phyloP scores from a whole-genome alignment of 1,139 yeast genomes.

The Dujonia santamariae region DNA sequence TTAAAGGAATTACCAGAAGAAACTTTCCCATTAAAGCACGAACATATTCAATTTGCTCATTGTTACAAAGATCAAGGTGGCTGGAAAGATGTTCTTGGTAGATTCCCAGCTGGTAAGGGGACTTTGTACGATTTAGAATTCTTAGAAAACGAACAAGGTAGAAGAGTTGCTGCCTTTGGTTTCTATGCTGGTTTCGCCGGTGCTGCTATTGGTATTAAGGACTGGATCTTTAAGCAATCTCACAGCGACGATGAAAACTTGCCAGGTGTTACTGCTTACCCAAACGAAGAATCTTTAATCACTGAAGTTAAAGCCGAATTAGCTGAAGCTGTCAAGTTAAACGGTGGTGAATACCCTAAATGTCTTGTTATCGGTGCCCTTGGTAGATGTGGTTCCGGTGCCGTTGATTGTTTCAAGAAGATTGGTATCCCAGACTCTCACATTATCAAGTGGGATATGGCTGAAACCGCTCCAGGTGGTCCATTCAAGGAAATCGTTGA shows the following conservation, averaged over 20 bases:
- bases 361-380: slow-evolving; percentile 93
- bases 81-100: slow-evolving; percentile 84
- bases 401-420: slow-evolving; percentile 75
- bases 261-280: slow-evolving; percentile 78
- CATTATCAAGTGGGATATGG: slow-evolving; percentile 92
- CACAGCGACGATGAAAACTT: slow-evolving; percentile 61
- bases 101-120: slow-evolving; percentile 93
- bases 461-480: slow-evolving; percentile 95
- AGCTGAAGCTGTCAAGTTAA: slow-evolving; percentile 54
- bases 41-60: slow-evolving; percentile 97
- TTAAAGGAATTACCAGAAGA: slow-evolving; percentile 96
- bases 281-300: slow-evolving; percentile 73
- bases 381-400: slow-evolving; percentile 99
- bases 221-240: slow-evolving; percentile 90
- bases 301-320: slow-evolving; percentile 65
- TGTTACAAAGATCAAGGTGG: slow-evolving; percentile 98
- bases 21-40: slow-evolving; percentile 87
- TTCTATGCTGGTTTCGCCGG: slow-evolving; percentile 99
- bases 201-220: slow-evolving; percentile 91
- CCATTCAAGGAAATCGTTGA: slow-evolving; percentile 90
- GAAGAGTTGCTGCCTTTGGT: slow-evolving; percentile 99
- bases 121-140: slow-evolving; percentile 90
- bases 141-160: slow-evolving; percentile 88
- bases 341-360: slow-evolving; percentile 68
- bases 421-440: slow-evolving; percentile 86